Conservation (phyloP, 192 early-diverging fungal species). For the Helicostylum pulchrum region DNA sequence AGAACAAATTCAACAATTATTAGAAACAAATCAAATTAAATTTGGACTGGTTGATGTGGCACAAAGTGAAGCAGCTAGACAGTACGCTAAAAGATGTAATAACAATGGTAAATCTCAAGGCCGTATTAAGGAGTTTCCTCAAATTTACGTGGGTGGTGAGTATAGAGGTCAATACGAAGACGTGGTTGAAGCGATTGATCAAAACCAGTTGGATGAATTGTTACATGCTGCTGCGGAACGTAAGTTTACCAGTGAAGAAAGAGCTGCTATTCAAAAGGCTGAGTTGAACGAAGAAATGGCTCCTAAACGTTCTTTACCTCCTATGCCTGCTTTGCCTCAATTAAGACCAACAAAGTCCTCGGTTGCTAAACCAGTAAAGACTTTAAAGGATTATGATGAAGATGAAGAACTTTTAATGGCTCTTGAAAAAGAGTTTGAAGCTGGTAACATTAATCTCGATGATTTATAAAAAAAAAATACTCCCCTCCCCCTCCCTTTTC, state of each 20-base stretch:
- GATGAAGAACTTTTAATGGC: conserved; percentile 27
- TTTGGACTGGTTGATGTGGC: conserved; percentile 47
- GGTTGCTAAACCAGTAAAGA: background rate
- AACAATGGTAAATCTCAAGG: conserved; percentile 20
- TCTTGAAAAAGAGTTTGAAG: conserved; percentile 23
- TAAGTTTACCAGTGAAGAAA: conserved; percentile 12
- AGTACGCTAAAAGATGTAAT: conserved; percentile 41
- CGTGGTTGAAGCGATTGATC: conserved; percentile 13
- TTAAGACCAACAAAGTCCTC: conserved; percentile 4
- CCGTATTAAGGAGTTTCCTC: conserved; percentile 41
- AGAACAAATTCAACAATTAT: conserved; percentile 34
- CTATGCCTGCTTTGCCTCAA: background rate
- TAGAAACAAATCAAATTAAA: conserved; percentile 39
- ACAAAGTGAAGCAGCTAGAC: conserved; percentile 36
- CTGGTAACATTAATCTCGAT: conserved; percentile 8
- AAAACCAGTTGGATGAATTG: conserved; percentile 16
- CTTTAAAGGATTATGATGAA: conserved; percentile 15
- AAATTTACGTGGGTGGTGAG: conserved; percentile 47
- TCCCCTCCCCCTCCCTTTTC: too few species aligned
- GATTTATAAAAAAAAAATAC: background rate
- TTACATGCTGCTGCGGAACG: conserved; percentile 20
- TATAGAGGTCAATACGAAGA: conserved; percentile 40
- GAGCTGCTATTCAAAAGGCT: conserved; percentile 12
- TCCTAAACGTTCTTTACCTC: conserved; percentile 12
- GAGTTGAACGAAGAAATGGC: conserved; percentile 6